Evolutionary conservation across 768 basidiomycete genomes (phyloP).

Genomic region (Mycena venus): DNA sequence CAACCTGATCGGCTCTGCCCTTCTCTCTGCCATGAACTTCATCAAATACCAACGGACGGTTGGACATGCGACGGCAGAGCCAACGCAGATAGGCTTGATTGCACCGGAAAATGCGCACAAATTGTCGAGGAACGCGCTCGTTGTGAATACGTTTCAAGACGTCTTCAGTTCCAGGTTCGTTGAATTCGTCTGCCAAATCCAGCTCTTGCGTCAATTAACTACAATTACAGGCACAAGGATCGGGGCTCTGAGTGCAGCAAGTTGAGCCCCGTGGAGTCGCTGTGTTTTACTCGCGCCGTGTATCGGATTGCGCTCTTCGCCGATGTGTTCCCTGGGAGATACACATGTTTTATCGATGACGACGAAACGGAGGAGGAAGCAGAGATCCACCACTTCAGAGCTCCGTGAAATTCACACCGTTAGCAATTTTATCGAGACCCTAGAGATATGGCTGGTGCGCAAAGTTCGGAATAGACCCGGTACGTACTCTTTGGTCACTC

Average conservation of each 20-base stretch:
- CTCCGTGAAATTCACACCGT: too few species aligned
- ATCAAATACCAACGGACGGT: background rate
- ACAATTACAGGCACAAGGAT: background rate
- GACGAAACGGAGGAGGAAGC: too few species aligned
- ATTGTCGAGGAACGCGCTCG: background rate
- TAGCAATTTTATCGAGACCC: too few species aligned
- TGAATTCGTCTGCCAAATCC: too few species aligned
- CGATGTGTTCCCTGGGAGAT: too few species aligned
- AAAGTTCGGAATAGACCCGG: too few species aligned
- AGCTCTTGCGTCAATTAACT: background rate
- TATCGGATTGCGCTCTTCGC: too few species aligned
- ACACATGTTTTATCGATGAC: too few species aligned
- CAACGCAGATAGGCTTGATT: background rate
- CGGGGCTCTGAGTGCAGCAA: background rate
- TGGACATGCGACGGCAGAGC: background rate
- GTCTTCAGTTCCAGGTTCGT: background rate
- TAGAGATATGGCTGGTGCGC: too few species aligned
- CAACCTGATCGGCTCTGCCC: background rate
- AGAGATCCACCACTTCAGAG: too few species aligned
- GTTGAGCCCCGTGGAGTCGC: background rate
- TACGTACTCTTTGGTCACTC: too few species aligned
- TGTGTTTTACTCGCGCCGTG: constrained; percentile 1
- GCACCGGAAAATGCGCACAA: background rate
- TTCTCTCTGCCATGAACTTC: background rate
- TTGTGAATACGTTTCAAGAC: background rate